Base-by-base conservation (phyloP, 768 basidiomycete species). In the Dictyophora rubrovolvata region DNA sequence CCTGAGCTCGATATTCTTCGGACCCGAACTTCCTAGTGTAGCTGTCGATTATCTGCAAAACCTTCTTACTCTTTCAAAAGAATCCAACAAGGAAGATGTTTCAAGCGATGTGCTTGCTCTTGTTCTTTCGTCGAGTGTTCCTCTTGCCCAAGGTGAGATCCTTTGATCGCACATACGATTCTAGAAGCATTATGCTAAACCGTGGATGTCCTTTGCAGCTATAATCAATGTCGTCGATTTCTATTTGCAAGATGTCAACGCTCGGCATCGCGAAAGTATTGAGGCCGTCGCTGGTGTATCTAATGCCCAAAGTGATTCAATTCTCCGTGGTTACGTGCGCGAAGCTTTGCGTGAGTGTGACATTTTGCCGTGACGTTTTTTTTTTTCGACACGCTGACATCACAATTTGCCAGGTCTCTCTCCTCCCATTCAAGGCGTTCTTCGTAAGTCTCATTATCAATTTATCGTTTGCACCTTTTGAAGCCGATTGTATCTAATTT, bases 81-180 rank as follows among this genome's bases (percentile, higher is more conserved):
- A 77, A 48, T 77, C 82, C 7, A 28, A 2, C 5, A 72, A 74
- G 0, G 85, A 89, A 59, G 76, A 83, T 55, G 71, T 87, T 7
- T 78, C 84, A 7, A 89, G 88, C 67, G 82, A 80, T 34, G 73
- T 89, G 16, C 69, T 93, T 46, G 87, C 87, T 18, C 70, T 91
- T 28, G 74, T 90, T 72, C 79, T 90, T 58, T 79, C 79, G 34
- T 72, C 80, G 11, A 79, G 81, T 6, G 83, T 84, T 11, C 87
- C 90, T 69, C 69, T 91, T 42, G 80, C 84, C 9, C 76, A 91
- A 56, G 81, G 87, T 83, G 63, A 42, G 75, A 68, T 6, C 54
- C 9, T 21, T 61, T 42, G 18, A 34, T 3, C 34, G 5, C 48
- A 18, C 5, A 11, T 4, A 51, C 33, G 18, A 35, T 10, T 11